Evolutionary conservation across 768 basidiomycete species (phyloP), one percentile per base, ranked within the genome.

Genomic region (Chlorophyllum brunneum): DNA sequence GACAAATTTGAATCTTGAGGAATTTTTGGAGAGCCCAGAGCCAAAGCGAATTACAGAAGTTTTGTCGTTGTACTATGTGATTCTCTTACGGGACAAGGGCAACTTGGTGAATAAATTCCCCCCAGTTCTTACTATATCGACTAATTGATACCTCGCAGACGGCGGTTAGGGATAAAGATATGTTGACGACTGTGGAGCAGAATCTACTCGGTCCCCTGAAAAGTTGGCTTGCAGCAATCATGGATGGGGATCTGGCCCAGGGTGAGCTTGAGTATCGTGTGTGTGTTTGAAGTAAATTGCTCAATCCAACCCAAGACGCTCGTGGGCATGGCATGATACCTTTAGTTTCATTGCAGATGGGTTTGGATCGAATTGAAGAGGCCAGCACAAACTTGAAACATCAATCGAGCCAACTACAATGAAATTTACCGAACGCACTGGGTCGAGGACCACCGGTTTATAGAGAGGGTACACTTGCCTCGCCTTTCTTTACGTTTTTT

Each of bases 41-140:
- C 69, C 81, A n/a, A 59, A 74, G 18, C 71, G 88, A 36, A 68
- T 92, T 20, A 73, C 78, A 0, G 86, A 89, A 55, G 82, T 78
- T 55, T 67, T 92, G 4, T 79, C 80, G 15, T 73, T 90, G 45
- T 86, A 85, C 61, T 89, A 85, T 57, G 72, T 85, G 29, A 69
- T 89, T 15, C 59, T 88, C 6, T 64, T 70, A 39, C 69, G 86
- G 56, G 88, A 92, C 62, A 60, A 56, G 7, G 56, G 65, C 4
- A 91, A 90, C 60, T 63, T 63, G 61, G 88, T 87, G 42, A 18
- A 67, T 57, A 36, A 37, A 16, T 4, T 43, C 13, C 11, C 9
- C 7, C 40, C 10, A 31, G 38, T 50, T 42, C 9, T 16, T 34
- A 30, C 22, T 47, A n/a, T 18, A 20, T 27, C 29, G 6, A 10